Evolutionary conservation across 257 asterid genomes (phyloP).

Genomic region (Nicotiana benthamiana): DNA sequence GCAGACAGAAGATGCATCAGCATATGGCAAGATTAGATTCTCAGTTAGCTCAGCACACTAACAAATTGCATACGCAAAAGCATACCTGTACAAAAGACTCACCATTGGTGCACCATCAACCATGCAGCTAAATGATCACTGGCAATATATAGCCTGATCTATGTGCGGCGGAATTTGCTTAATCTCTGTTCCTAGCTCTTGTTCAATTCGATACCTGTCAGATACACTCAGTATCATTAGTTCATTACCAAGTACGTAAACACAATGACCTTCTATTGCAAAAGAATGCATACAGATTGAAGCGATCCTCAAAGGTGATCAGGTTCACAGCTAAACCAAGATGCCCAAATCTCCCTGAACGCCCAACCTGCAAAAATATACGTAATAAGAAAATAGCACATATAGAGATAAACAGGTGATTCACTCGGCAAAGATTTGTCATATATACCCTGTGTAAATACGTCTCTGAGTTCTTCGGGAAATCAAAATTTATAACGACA

Average conservation of each 20-base stretch:
- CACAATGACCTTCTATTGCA: neutral
- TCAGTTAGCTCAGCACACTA: neutral
- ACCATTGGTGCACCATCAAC: constrained; percentile 25
- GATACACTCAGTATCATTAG: constrained; percentile 6
- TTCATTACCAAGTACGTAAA: constrained; percentile 7
- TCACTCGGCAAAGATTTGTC: neutral
- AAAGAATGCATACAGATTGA: constrained; percentile 55
- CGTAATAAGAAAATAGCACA: neutral
- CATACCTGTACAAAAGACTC: constrained; percentile 20
- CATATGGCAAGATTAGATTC: neutral
- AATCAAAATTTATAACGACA: constrained; percentile 81
- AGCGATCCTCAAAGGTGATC: constrained; percentile 82
- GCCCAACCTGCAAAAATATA: constrained; percentile 58
- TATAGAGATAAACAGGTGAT: neutral
- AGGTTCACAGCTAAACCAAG: constrained; percentile 92
- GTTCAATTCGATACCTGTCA: constrained; percentile 81
- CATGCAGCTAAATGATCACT: constrained; percentile 28
- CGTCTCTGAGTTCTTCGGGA: constrained; percentile 78
- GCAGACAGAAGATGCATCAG: neutral
- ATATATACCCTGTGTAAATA: constrained; percentile 74
- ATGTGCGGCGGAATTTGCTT: constrained; percentile 90
- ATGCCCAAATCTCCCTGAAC: constrained; percentile 92
- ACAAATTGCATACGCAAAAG: neutral
- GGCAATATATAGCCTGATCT: constrained; percentile 77
- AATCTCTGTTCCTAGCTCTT: constrained; percentile 93